Evolutionary conservation across 2,329 filamentous ascomycete species (phyloP).

Genomic region (Diaporthe australafricana): DNA sequence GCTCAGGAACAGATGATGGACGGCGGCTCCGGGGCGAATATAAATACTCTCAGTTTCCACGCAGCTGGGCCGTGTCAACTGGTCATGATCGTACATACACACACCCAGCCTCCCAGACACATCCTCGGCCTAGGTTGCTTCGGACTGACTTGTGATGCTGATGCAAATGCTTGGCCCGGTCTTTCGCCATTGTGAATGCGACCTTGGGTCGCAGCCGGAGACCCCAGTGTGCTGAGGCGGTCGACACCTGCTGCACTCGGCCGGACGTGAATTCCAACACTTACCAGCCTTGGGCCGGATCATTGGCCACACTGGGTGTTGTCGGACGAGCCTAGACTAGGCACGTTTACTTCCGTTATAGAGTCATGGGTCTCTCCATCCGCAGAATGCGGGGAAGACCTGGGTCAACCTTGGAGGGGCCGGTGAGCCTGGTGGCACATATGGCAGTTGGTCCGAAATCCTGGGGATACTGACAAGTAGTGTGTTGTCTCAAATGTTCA

Average conservation of each 20-base stretch:
- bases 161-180: constrained; percentile 17
- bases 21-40: neutral
- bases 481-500: constrained; percentile 9
- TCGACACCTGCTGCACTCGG: constrained; percentile 18
- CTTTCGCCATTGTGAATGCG: constrained; percentile 18
- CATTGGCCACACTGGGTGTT: constrained; percentile 16
- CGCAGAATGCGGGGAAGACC: constrained; percentile 23
- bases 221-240: constrained; percentile 4
- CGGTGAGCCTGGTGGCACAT: constrained; percentile 3
- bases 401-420: constrained; percentile 18
- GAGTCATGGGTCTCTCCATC: constrained; percentile 23
- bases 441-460: constrained; percentile 5
- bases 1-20: too few relatives aligned
- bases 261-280: constrained; percentile 14
- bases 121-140: constrained; percentile 27
- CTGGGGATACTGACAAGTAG: neutral
- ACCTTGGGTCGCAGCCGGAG: constrained; percentile 16
- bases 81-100: neutral
- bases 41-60: constrained; percentile 3
- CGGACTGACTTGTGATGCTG: constrained; percentile 23
- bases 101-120: neutral
- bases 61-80: neutral
- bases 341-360: neutral
- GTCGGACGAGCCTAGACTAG: constrained; percentile 17
- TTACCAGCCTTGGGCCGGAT: constrained; percentile 1